phyloP scores from a whole-genome alignment of 2,329 filamentous ascomycete genomes.

The Emericellopsis atlantica region DNA sequence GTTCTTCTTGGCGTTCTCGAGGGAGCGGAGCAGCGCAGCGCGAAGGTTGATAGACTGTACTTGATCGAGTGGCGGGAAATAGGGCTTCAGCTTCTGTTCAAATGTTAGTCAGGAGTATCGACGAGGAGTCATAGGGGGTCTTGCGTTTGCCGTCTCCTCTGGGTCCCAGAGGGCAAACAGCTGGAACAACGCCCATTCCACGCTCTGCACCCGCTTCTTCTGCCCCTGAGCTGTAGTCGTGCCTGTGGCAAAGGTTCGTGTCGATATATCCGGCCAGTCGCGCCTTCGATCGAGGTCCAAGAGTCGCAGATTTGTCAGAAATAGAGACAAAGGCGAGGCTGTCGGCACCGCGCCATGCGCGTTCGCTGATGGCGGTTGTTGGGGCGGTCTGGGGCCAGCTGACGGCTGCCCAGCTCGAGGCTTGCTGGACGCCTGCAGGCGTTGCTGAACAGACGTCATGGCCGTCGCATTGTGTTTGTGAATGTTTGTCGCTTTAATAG shows the following conservation, averaged over 20 bases:
- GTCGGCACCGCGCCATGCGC: neutral
- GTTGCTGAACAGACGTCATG: conserved; percentile 2
- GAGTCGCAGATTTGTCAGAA: conserved; percentile 73
- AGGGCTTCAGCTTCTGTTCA: conserved; percentile 70
- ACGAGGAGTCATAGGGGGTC: conserved; percentile 6
- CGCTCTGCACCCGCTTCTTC: conserved; percentile 67
- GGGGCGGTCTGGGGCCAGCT: neutral
- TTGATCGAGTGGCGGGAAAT: conserved; percentile 83
- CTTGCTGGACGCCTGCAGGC: conserved; percentile 1
- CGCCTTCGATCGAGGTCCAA: conserved; percentile 63
- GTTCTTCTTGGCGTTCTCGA: conserved; percentile 81
- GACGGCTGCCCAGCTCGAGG: neutral
- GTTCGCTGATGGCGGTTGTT: neutral
- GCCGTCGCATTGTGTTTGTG: neutral
- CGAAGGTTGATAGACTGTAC: conserved; percentile 86
- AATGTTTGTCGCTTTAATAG: too few species aligned
- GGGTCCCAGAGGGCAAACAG: conserved; percentile 78
- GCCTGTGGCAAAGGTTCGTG: conserved; percentile 55
- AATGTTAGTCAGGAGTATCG: conserved; percentile 2
- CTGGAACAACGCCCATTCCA: conserved; percentile 87
- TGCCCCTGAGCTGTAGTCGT: conserved; percentile 54
- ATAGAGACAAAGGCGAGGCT: conserved; percentile 24
- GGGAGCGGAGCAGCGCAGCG: conserved; percentile 64
- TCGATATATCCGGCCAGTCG: conserved; percentile 71
- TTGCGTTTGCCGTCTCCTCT: conserved; percentile 59